Percentiles rank a stretch among this genome's conserved stretches.
phyloP scores from a whole-genome alignment of 805 yeast genomes.

The Alloascoidea hylecoeti region DNA sequence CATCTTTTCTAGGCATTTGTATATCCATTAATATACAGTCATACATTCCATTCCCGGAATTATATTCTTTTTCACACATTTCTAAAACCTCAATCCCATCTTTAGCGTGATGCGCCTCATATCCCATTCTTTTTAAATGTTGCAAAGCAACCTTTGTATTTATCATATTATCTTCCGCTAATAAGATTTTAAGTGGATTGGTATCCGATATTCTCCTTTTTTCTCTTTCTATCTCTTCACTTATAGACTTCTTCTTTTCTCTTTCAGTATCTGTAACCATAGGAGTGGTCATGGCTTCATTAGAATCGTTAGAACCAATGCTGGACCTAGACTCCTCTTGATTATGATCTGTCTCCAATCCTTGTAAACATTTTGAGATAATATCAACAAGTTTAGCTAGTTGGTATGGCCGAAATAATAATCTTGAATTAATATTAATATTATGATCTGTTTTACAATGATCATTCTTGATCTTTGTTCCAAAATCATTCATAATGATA shows the following conservation, averaged over 20 bases:
- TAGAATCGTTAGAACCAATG: constrained; percentile 72
- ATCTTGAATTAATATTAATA: too few relatives aligned
- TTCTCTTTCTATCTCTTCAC: constrained; percentile 66
- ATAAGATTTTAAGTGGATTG: constrained; percentile 33
- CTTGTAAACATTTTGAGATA: background rate
- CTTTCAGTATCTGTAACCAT: constrained; percentile 76
- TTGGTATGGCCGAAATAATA: too few relatives aligned
- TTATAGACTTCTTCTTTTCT: constrained; percentile 66
- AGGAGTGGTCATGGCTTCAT: constrained; percentile 73
- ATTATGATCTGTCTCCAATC: constrained; percentile 24
- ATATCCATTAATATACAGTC: constrained; percentile 43
- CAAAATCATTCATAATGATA: too few relatives aligned
- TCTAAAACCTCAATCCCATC: constrained; percentile 33
- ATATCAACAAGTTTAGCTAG: too few relatives aligned
- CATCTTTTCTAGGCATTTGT: constrained; percentile 43
- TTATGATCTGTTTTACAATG: too few relatives aligned
- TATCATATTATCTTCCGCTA: constrained; percentile 86
- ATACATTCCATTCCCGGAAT: constrained; percentile 21
- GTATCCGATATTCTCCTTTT: too few relatives aligned
- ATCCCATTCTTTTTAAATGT: constrained; percentile 34
- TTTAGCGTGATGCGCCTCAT: constrained; percentile 34
- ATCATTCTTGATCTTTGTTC: too few relatives aligned
- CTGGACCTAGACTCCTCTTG: constrained; percentile 82
- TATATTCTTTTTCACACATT: constrained; percentile 15
- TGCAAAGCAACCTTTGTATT: constrained; percentile 52